Percentiles rank a stretch among this genome's conserved stretches.
phyloP scores from a whole-genome alignment of 2,329 filamentous ascomycete genomes.

The Sarocladium strictum region DNA sequence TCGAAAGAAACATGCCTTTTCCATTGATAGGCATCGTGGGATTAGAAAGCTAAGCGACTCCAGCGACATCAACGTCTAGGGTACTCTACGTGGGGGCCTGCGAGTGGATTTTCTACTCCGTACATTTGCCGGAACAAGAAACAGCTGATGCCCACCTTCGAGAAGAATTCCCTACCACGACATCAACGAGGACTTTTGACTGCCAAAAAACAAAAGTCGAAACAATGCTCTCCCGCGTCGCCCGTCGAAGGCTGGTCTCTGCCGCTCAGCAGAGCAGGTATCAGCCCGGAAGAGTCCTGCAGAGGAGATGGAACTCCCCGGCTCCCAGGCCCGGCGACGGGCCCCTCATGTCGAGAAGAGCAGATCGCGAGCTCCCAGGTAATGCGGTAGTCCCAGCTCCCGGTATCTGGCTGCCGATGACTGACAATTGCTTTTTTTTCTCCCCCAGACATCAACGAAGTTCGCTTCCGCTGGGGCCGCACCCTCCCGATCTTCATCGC shows the following conservation, averaged over 20 bases:
- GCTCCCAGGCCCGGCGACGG: slow-evolving; percentile 55
- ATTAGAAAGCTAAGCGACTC: no score
- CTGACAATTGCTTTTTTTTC: slow-evolving; percentile 8
- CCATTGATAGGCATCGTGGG: no score
- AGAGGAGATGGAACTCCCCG: slow-evolving; percentile 44
- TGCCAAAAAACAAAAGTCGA: neutral
- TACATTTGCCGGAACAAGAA: neutral
- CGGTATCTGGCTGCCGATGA: no score
- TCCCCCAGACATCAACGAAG: slow-evolving; percentile 32
- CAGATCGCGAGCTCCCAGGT: slow-evolving; percentile 64
- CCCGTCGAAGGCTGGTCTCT: slow-evolving; percentile 10
- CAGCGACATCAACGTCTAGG: no score
- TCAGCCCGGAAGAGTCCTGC: slow-evolving; percentile 15
- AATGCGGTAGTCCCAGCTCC: no score
- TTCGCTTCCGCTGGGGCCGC: slow-evolving; percentile 56
- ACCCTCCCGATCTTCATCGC: slow-evolving; percentile 77
- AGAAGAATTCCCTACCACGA: neutral
- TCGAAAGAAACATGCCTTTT: no score
- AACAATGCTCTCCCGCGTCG: slow-evolving; percentile 19
- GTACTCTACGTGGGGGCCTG: no score
- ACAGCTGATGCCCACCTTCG: neutral
- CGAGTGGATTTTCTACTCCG: neutral
- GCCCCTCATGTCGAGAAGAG: slow-evolving; percentile 58
- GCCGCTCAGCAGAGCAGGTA: neutral
- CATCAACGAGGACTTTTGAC: neutral